A percentile compares a stretch with the other conserved stretches of the same genome.
Conservation (phyloP, 164 flowering plant genomes). For the Nymphaea thermarum region DNA sequence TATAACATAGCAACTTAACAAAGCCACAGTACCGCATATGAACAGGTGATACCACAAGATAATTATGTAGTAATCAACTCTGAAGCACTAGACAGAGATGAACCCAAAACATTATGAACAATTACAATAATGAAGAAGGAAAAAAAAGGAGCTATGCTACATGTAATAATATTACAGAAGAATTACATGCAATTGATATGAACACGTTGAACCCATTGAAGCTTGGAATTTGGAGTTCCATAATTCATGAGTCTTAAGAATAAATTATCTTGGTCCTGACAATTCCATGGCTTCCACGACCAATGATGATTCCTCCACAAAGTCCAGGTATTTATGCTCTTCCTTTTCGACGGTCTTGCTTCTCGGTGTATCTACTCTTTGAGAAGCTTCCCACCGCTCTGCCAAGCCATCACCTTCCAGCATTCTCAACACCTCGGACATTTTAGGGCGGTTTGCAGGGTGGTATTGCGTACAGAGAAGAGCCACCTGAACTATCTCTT, state of each 20-base stretch:
- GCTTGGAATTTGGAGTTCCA: neutral
- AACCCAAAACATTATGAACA: neutral
- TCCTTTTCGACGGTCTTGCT: slow-evolving; percentile 31
- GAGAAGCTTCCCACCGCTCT: slow-evolving; percentile 82
- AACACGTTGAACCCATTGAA: neutral
- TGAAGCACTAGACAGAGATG: too few relatives aligned
- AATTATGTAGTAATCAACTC: too few relatives aligned
- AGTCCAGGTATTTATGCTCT: slow-evolving; percentile 45
- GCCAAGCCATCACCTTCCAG: slow-evolving; percentile 81
- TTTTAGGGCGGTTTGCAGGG: slow-evolving; percentile 63
- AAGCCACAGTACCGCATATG: too few relatives aligned
- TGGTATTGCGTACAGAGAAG: slow-evolving; percentile 69
- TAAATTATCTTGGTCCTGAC: slow-evolving; percentile 42
- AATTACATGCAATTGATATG: neutral
- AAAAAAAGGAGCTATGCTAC: too few relatives aligned
- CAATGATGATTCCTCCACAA: slow-evolving; percentile 60
- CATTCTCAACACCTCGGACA: slow-evolving; percentile 71
- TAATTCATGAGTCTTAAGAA: neutral
- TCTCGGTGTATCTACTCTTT: slow-evolving; percentile 42
- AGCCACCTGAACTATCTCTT: slow-evolving; percentile 73
- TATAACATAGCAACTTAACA: too few relatives aligned
- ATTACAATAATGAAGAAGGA: neutral
- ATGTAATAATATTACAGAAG: neutral
- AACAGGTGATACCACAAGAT: too few relatives aligned
- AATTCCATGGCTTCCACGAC: slow-evolving; percentile 88